Base-by-base conservation (phyloP, 495 filamentous ascomycete species). In the Apiosordaria backusii region DNA sequence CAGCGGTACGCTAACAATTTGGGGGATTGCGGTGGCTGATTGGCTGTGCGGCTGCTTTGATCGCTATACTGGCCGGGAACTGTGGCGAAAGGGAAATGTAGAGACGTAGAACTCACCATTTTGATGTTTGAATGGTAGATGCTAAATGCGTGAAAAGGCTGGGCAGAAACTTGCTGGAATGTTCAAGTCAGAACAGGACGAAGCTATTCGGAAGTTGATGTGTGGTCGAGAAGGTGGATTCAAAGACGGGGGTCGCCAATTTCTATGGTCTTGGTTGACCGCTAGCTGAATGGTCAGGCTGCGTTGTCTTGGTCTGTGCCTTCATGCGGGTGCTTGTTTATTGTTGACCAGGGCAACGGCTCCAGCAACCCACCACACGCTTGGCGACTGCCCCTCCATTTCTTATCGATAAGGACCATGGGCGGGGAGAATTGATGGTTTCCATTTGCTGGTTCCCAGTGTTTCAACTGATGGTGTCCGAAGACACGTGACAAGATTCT, bases 141-240 rank as follows among this genome's bases (percentile, higher is more conserved):
- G 18, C 35, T 57, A 18, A 57, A 19, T 4, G 21, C 55, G 15
- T 35, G 24, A 22, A 61, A 53, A 50, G 40, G 53, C 29, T 60
- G 45, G 24, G 57, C 7, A 21, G 27, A 21, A 60, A 26, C 16
- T 40, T 45, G 22, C 6, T 13, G 2, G 60, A 64, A 25, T 7
- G 50, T 23, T 52, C 26, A 57, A 55, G n/a, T 59, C 21, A 60
- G 50, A 45, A 13, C 19, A 57, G 40, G 35, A 59, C 57, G 60
- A 62, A 57, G 66, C 65, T 71, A 67, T 68, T 75, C 62, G 65
- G 69, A 68, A 68, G 72, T 68, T 67, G 50, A 67, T 71, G 70
- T 73, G 62, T 65, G 68, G 72, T 66, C 68, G 62, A 52, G 66
- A 57, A 45, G 53, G 54, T 65, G 60, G 55, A 64, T 59, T 67